Evolutionary conservation across 306 rosid genomes (phyloP).

Genomic region (Acacia confusa): DNA sequence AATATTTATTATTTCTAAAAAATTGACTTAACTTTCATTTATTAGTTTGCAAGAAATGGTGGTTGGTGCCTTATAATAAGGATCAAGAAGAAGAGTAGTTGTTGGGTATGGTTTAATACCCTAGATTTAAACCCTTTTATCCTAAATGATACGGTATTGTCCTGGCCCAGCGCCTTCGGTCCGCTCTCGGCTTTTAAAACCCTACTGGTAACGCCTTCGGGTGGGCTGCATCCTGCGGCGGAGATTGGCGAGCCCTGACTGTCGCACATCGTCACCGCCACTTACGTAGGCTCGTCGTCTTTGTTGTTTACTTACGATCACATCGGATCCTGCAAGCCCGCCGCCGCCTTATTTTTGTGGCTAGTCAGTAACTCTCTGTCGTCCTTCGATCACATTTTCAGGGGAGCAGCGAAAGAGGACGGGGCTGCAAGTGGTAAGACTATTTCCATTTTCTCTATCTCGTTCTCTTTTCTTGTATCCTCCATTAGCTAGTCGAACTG

Average conservation of each 20-base stretch:
- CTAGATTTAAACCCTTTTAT: too few species aligned
- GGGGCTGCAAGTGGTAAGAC: background rate
- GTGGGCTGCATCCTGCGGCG: background rate
- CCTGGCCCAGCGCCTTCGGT: too few species aligned
- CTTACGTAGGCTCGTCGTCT: background rate
- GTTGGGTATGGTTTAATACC: too few species aligned
- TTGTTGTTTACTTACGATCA: background rate
- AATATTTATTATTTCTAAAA: too few species aligned
- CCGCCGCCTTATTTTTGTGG: background rate
- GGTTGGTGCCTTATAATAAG: too few species aligned
- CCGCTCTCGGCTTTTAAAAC: too few species aligned
- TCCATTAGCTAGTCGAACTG: background rate
- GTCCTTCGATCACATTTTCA: background rate
- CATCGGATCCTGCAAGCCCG: background rate
- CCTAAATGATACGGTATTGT: too few species aligned
- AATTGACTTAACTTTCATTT: too few species aligned
- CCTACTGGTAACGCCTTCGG: too few species aligned
- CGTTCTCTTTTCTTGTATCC: background rate
- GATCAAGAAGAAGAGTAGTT: too few species aligned
- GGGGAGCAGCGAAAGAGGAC: background rate
- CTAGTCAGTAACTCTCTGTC: background rate
- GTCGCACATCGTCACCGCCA: background rate
- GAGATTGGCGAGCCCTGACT: background rate
- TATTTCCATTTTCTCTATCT: background rate
- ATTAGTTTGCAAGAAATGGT: too few species aligned